Conservation (phyloP, 345 rosid species). For the Lepidium sativum region DNA sequence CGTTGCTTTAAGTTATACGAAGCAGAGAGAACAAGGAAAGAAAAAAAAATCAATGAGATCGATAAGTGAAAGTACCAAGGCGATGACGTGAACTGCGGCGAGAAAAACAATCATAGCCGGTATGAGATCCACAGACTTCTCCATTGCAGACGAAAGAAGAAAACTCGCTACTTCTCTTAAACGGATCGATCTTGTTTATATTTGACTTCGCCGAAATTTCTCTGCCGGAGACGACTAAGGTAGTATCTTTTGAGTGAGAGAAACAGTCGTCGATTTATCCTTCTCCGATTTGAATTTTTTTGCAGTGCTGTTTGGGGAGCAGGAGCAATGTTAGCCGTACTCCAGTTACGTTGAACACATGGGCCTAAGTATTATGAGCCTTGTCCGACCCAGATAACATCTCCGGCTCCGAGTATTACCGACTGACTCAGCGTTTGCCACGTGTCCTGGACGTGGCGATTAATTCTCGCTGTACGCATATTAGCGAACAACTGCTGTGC, state of each 20-base stretch:
- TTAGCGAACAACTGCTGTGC: constrained; percentile 36
- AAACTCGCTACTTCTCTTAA: not conserved
- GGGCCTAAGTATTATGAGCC: not conserved
- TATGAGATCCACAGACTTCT: constrained; percentile 45
- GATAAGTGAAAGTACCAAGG: constrained; percentile 39
- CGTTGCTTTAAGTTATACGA: not conserved
- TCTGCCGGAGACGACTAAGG: constrained; percentile 20
- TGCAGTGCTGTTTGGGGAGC: not conserved
- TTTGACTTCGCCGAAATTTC: not conserved
- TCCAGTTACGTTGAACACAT: not conserved
- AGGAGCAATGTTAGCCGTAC: not conserved
- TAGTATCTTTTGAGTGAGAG: not conserved
- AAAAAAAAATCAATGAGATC: not conserved
- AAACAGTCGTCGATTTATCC: constrained; percentile 15
- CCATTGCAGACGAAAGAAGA: not conserved
- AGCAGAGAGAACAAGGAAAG: not conserved
- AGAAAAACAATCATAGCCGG: constrained; percentile 55
- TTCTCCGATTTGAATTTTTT: constrained; percentile 14
- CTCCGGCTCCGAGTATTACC: not conserved
- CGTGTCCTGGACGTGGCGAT: constrained; percentile 22
- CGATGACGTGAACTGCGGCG: constrained; percentile 71
- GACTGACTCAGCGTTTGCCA: not conserved
- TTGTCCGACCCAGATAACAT: not conserved
- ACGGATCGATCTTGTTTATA: not conserved
- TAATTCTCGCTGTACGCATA: constrained; percentile 29